A percentile compares a stretch with the other conserved stretches of the same genome.
Conservation (phyloP, 306 rosid species). For the Glycine tomentella region DNA sequence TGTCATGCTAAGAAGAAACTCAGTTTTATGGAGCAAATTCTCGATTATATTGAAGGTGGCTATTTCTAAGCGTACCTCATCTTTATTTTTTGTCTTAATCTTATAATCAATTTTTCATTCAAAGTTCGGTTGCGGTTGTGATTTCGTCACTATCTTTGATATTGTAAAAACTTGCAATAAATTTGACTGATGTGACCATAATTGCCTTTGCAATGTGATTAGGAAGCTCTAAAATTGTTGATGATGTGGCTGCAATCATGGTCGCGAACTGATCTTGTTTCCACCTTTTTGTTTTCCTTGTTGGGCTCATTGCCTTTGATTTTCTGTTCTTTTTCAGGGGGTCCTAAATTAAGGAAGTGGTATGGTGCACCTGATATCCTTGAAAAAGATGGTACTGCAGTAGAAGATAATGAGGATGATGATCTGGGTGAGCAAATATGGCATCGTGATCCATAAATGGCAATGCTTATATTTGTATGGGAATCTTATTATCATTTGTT, state of each 20-base stretch:
- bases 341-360: constrained; percentile 95
- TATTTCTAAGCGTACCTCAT: not conserved
- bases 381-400: constrained; percentile 66
- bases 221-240: not conserved
- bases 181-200: not conserved
- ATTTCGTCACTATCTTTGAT: not conserved
- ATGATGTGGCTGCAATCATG: not conserved
- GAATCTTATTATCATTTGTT: not conserved
- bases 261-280: not conserved
- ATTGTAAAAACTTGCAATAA: not conserved
- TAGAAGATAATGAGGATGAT: constrained; percentile 64
- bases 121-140: not conserved
- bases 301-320: constrained; percentile 23
- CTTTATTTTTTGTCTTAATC: not conserved
- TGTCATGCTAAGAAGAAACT: constrained; percentile 86
- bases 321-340: constrained; percentile 53
- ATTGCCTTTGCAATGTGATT: not conserved
- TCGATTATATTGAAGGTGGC: constrained; percentile 90
- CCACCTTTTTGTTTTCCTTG: not conserved
- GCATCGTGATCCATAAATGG: not conserved
- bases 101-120: not conserved
- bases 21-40: constrained; percentile 83
- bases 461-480: constrained; percentile 15
- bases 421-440: constrained; percentile 55
- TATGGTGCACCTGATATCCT: constrained; percentile 90